Base-by-base conservation (phyloP, 2,329 filamentous ascomycete genomes). In the Apiospora saccharicola region DNA sequence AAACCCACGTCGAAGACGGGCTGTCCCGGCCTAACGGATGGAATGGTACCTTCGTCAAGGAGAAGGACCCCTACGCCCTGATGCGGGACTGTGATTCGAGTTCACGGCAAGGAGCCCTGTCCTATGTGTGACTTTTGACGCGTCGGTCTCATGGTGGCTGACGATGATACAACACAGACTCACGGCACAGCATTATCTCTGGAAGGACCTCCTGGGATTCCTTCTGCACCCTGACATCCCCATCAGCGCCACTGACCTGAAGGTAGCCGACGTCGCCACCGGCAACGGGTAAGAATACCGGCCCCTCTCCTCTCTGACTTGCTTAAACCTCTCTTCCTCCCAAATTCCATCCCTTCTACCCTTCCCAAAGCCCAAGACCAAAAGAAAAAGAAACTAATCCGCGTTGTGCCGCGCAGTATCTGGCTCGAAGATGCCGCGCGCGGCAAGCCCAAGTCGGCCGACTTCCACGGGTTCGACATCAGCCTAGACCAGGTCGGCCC, bases 381-480 rank as follows among this genome's bases (percentile, higher is more conserved):
- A 64, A 41, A 71, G n/a, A 22, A 22, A 24, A 51, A n/a, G 47
- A 24, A 24, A n/a, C 19, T 51, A 51, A 51, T 12, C 7, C n/a
- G 24, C n/a, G 13, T 22, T 24, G 37, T 37, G 37, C 7, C n/a
- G 3, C 6, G 37, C 47, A 74, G 73, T 10, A 73, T 74, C 24
- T 75, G 73, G 73, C 70, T 74, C 8, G 68, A 70, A 12, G 72
- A 75, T 53, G 41, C 71, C 8, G 69, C 72, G 0, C 26, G 53
- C 16, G 53, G 47, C n/a, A 57, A 30, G 34, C 73, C 71, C 4
- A 6, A 24, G 2, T 70, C 71, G 0, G 44, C 41, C 49, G 72
- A 74, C 1, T 64, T 74, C n/a, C 71, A 75, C 51, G 72, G 74
- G 24, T 74, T 75, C 19, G 74, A 76, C 19, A 73, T 75, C 43